Percentiles rank a stretch among this genome's conserved stretches.
Conservation (phyloP, 2,329 filamentous ascomycete genomes). For the Thermomyces lanuginosus region DNA sequence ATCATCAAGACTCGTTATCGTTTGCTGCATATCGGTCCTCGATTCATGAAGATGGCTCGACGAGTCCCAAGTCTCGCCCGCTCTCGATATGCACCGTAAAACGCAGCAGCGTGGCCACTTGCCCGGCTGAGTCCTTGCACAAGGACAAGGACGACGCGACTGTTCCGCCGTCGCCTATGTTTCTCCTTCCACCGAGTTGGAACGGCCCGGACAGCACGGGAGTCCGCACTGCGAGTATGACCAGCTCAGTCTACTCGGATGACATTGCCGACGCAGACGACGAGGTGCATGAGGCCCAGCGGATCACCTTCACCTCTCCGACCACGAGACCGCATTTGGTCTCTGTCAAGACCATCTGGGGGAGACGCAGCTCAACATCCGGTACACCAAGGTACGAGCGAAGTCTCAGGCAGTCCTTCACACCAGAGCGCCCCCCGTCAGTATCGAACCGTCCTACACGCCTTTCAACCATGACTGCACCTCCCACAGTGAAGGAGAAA, state of each 20-base stretch:
- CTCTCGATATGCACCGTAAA: conserved; percentile 6
- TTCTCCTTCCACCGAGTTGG: conserved; percentile 3
- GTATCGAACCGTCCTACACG: too few relatives aligned
- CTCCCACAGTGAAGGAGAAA: too few relatives aligned
- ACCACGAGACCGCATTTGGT: conserved; percentile 4
- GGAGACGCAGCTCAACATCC: too few relatives aligned
- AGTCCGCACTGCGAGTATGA: neutral
- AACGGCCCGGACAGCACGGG: conserved; percentile 3
- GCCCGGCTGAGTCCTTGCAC: too few relatives aligned
- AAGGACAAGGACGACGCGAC: neutral
- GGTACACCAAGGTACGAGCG: too few relatives aligned
- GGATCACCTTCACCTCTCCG: conserved; percentile 4
- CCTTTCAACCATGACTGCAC: too few relatives aligned
- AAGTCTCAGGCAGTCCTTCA: too few relatives aligned
- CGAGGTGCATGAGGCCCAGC: conserved; percentile 5
- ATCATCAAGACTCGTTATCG: too few relatives aligned
- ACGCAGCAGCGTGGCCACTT: conserved; percentile 4
- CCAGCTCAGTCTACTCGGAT: neutral
- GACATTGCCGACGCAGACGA: conserved; percentile 1
- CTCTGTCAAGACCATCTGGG: conserved; percentile 3
- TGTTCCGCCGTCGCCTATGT: conserved; percentile 1
- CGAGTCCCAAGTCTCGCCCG: conserved; percentile 3
- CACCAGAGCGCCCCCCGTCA: too few relatives aligned
- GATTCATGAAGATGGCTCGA: conserved; percentile 5
- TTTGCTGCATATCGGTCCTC: too few relatives aligned